phyloP scores from a whole-genome alignment of 306 rosid genomes.

The Vicia sativa region DNA sequence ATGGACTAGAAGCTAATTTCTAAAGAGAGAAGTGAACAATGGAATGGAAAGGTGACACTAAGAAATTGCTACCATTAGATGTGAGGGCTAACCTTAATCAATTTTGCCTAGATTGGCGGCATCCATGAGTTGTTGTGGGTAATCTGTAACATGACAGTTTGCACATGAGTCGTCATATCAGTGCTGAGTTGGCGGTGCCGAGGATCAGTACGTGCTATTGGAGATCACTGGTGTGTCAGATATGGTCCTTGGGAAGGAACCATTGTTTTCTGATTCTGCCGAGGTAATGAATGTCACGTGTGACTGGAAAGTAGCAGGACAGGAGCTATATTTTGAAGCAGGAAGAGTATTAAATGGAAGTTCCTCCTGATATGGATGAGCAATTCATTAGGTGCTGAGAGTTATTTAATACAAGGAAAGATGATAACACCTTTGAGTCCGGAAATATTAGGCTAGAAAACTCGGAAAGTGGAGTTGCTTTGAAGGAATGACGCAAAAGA shows the following conservation, averaged over 20 bases:
- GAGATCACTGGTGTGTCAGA: not conserved
- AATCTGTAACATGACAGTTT: not conserved
- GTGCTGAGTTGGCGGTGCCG: not conserved
- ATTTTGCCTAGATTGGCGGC: not conserved
- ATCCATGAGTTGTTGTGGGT: not conserved
- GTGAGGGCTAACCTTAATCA: too few species aligned
- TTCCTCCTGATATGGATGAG: not conserved
- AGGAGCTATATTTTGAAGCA: not conserved
- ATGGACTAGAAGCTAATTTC: not conserved
- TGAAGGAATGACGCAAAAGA: not conserved
- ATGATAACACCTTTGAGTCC: not conserved
- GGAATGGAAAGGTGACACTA: too few species aligned
- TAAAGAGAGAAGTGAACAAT: not conserved
- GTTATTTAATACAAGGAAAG: not conserved
- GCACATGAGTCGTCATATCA: not conserved
- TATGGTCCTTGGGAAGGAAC: too few species aligned
- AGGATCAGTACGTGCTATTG: not conserved
- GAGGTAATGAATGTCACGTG: not conserved
- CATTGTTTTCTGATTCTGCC: too few species aligned
- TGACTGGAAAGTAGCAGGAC: not conserved
- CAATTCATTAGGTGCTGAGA: not conserved
- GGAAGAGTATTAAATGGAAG: not conserved
- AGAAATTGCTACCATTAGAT: too few species aligned
- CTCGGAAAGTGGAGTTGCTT: not conserved
- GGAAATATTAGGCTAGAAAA: not conserved